phyloP scores from a whole-genome alignment of 805 yeast genomes.

The Candida anglica region DNA sequence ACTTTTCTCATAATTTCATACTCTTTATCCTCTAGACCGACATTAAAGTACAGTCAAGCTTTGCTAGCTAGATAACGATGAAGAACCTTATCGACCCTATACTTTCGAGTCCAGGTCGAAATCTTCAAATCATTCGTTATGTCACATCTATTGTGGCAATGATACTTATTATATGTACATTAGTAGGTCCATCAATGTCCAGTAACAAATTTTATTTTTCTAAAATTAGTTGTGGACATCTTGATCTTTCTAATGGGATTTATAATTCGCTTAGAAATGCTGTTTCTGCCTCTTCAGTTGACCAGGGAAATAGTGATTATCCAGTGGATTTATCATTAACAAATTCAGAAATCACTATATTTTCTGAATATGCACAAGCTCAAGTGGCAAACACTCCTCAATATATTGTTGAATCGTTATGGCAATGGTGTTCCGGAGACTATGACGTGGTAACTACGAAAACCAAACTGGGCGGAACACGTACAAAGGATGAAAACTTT shows the following conservation, averaged over 20 bases:
- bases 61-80: too few relatives aligned
- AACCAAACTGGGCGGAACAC: constrained; percentile 11
- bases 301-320: constrained; percentile 15
- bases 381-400: constrained; percentile 50
- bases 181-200: constrained; percentile 23
- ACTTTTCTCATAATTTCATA: too few relatives aligned
- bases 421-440: constrained; percentile 43
- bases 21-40: too few relatives aligned
- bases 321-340: constrained; percentile 36
- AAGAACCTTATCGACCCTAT: too few relatives aligned
- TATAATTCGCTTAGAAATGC: constrained; percentile 39
- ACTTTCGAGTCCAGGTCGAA: too few relatives aligned
- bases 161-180: constrained; percentile 13
- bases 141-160: constrained; percentile 13
- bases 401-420: constrained; percentile 34
- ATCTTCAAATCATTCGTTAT: constrained; percentile 23
- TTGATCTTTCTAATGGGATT: constrained; percentile 51
- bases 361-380: constrained; percentile 42
- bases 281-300: constrained; percentile 19
- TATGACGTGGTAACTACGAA: constrained; percentile 2
- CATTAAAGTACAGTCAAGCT: too few relatives aligned
- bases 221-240: constrained; percentile 46
- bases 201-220: constrained; percentile 20
- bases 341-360: constrained; percentile 44
- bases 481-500: constrained; percentile 11